Base-by-base conservation (phyloP, 1,284 basidiomycete species). In the Sanghuangporus baumii region DNA sequence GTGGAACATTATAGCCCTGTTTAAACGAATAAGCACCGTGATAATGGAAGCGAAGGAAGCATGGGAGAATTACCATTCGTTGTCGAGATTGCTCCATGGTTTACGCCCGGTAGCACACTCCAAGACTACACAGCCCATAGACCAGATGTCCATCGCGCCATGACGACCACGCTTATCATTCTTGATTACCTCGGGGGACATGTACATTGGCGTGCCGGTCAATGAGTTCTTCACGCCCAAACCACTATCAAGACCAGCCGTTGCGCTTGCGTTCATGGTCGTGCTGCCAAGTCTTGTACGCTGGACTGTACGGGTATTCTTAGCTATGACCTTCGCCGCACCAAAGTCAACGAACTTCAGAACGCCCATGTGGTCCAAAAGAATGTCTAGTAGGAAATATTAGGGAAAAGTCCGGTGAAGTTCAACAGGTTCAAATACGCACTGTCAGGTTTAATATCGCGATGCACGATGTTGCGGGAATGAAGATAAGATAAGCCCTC, bases 331-430 rank as follows among this genome's bases (percentile, higher is more conserved):
- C 75, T 99, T 99, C 55, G 97, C 96, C 0, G 97, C 97, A 56
- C 97, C 97, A 71, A 99, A 99, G 74, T 99, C 97, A 62, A 98
- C 97, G 70, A 92, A 96, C 76, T 99, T 99, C 78, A 99, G 93
- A 59, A 95, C 91, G 23, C 94, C 94, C 67, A 88, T 83, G 72
- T 96, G 93, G 70, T 98, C 96, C 16, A 99, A 83, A 38, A 99
- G 83, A 67, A 99, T 97, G 71, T 99, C 94, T 97, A 68, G 34
- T 38, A 43, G 43, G 61, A 43, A 60, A 51, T 66, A 71, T 20
- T 70, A 68, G 66, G 20, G 43, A 40, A 62, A 51, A 65, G 26
- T 31, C 26, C 40, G 18, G 38, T 31, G 38, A n/a, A 41, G 61
- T 18, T 65, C 60, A 16, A 18, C 36, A 62, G 23, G 47, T 43